A percentile compares a stretch with the other conserved stretches of the same genome.
Conservation (phyloP, 2,329 filamentous ascomycete species). For the Bipolaris victoriae region DNA sequence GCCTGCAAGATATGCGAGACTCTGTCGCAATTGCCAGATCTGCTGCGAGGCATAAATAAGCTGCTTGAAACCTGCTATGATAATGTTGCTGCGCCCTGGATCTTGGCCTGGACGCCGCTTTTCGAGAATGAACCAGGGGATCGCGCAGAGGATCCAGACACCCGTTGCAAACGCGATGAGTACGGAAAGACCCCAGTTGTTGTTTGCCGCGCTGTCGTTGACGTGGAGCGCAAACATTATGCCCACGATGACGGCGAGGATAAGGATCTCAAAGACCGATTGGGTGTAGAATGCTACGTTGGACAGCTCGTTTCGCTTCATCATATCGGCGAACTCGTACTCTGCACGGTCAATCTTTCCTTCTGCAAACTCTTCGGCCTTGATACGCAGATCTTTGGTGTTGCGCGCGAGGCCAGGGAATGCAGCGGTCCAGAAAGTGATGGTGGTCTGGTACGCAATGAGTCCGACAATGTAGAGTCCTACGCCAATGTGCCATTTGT, state of each 20-base stretch:
- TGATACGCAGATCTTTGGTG: constrained; percentile 58
- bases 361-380: constrained; percentile 53
- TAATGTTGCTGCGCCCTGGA: constrained; percentile 58
- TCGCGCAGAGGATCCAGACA: constrained; percentile 66
- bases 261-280: constrained; percentile 64
- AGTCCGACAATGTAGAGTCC: constrained; percentile 71
- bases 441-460: constrained; percentile 69
- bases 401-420: constrained; percentile 65
- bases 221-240: constrained; percentile 64
- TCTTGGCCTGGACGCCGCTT: constrained; percentile 67
- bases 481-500: constrained; percentile 65
- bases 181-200: constrained; percentile 70
- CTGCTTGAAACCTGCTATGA: constrained; percentile 66
- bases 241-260: constrained; percentile 34
- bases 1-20: constrained; percentile 65
- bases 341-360: constrained; percentile 63
- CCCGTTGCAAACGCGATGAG: constrained; percentile 69
- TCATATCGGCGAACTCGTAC: constrained; percentile 57
- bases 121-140: constrained; percentile 72
- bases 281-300: constrained; percentile 71
- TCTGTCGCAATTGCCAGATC: constrained; percentile 70
- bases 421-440: constrained; percentile 72
- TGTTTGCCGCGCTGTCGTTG: constrained; percentile 63
- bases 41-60: constrained; percentile 61
- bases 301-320: constrained; percentile 67